Evolutionary conservation across 139 green algal species (phyloP).

Genomic region (Astrephomene gubernaculifera): DNA sequence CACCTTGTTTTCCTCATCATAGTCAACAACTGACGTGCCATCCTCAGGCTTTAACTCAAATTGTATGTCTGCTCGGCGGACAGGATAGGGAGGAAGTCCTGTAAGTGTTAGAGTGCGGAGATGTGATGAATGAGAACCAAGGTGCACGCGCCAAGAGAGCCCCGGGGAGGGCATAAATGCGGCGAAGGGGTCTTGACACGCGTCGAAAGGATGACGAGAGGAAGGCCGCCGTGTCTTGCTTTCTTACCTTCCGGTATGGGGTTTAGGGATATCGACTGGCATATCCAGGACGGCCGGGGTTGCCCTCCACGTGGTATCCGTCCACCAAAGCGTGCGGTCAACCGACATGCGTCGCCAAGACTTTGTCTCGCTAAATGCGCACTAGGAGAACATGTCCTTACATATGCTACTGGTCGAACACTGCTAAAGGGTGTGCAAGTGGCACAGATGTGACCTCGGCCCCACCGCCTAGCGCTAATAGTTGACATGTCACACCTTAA

Average conservation of each 20-base stretch:
- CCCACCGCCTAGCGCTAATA: not conserved
- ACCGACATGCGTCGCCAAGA: not conserved
- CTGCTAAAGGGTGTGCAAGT: not conserved
- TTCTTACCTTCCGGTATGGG: not conserved
- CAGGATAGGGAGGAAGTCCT: no score
- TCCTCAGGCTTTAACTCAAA: conserved; percentile 46
- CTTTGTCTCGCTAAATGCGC: not conserved
- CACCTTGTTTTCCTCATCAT: conserved; percentile 58
- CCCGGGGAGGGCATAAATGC: not conserved
- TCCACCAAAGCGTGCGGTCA: not conserved
- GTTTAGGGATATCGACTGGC: not conserved
- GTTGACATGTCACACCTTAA: not conserved
- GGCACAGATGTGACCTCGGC: not conserved
- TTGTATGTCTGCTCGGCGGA: conserved; percentile 52
- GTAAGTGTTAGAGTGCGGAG: not conserved
- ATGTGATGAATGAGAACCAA: not conserved
- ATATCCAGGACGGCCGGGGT: not conserved
- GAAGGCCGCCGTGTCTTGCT: not conserved
- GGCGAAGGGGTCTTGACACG: no score
- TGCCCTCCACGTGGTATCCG: not conserved
- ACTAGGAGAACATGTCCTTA: no score
- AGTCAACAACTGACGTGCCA: conserved; percentile 48
- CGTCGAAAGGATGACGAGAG: not conserved
- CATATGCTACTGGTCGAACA: not conserved
- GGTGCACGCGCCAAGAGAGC: not conserved